Conservation (phyloP, 176 grass and related monocot species). For the Elaeis guineensis region DNA sequence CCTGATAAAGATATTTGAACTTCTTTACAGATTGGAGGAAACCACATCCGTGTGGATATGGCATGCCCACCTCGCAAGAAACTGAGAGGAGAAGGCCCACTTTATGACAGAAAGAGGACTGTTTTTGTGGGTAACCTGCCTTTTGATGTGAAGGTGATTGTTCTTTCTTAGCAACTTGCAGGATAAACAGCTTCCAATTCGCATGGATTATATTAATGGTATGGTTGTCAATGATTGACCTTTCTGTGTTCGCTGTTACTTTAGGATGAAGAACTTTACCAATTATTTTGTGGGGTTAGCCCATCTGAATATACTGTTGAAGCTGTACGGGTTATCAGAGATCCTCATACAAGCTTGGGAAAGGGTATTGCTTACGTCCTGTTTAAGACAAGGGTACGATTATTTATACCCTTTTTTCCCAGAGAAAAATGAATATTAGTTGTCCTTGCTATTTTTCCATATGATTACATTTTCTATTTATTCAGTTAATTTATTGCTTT, state of each 20-base stretch:
- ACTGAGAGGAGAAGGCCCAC: constrained; percentile 55
- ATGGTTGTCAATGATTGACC: constrained; percentile 5
- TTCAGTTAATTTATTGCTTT: too few relatives aligned
- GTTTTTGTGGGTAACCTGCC: constrained; percentile 95
- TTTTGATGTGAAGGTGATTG: constrained; percentile 84
- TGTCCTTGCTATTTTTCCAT: too few relatives aligned
- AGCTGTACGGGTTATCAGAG: constrained; percentile 82
- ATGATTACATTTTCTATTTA: too few relatives aligned
- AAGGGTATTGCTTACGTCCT: constrained; percentile 92
- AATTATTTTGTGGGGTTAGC: constrained; percentile 54
- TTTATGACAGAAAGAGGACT: constrained; percentile 91
- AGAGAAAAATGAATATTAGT: too few relatives aligned
- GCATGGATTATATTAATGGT: too few relatives aligned
- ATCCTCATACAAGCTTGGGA: constrained; percentile 67
- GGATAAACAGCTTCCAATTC: too few relatives aligned
- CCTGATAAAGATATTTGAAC: not conserved
- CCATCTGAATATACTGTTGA: constrained; percentile 58
- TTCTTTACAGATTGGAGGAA: constrained; percentile 59
- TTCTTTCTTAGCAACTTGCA: not conserved
- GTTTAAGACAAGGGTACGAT: constrained; percentile 92
- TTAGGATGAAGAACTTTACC: constrained; percentile 96
- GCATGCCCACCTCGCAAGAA: constrained; percentile 87
- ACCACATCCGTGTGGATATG: constrained; percentile 91
- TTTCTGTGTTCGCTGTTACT: constrained; percentile 18
- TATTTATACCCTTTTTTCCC: constrained; percentile 2